These are phyloP conservation scores for Lodderomyces orthopsilosis DNA, from an alignment of 1,139 yeast genomes.

Conservation along the genomic window DNA sequence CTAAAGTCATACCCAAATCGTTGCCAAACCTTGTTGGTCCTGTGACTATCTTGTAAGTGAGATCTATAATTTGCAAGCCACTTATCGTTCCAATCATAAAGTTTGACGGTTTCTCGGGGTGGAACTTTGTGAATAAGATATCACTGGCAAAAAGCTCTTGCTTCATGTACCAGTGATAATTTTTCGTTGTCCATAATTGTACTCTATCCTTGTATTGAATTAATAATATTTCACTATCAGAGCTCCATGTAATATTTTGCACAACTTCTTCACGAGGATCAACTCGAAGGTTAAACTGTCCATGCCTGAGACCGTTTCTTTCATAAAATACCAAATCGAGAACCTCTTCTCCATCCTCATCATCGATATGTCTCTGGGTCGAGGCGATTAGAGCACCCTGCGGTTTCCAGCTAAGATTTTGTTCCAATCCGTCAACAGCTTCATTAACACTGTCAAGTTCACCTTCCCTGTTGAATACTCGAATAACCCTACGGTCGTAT, in stretches of 20 bases:
- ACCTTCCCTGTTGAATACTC: constrained; percentile 83
- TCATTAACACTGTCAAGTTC: constrained; percentile 81
- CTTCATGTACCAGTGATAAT: constrained; percentile 94
- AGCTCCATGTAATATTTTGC: constrained; percentile 71
- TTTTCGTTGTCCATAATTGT: constrained; percentile 88
- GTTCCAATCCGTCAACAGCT: constrained; percentile 82
- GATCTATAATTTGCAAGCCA: constrained; percentile 60
- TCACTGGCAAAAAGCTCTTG: constrained; percentile 54
- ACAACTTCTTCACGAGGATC: constrained; percentile 46
- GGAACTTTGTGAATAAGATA: constrained; percentile 66
- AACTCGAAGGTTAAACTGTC: constrained; percentile 73
- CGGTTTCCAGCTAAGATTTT: constrained; percentile 80
- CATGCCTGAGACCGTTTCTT: constrained; percentile 89
- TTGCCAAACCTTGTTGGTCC: constrained; percentile 69
- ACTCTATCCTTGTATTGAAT: constrained; percentile 58
- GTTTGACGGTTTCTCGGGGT: constrained; percentile 83
- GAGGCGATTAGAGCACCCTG: constrained; percentile 87
- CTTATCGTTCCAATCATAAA: constrained; percentile 58
- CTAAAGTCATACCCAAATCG: constrained; percentile 77
- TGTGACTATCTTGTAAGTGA: constrained; percentile 59
- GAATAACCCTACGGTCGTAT: constrained; percentile 66
- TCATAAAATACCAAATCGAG: constrained; percentile 78
- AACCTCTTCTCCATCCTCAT: constrained; percentile 39
- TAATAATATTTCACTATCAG: constrained; percentile 76
- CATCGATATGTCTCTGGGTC: constrained; percentile 58